phyloP scores from a whole-genome alignment of 2,329 filamentous ascomycete species.

The Claviceps fusiformis region DNA sequence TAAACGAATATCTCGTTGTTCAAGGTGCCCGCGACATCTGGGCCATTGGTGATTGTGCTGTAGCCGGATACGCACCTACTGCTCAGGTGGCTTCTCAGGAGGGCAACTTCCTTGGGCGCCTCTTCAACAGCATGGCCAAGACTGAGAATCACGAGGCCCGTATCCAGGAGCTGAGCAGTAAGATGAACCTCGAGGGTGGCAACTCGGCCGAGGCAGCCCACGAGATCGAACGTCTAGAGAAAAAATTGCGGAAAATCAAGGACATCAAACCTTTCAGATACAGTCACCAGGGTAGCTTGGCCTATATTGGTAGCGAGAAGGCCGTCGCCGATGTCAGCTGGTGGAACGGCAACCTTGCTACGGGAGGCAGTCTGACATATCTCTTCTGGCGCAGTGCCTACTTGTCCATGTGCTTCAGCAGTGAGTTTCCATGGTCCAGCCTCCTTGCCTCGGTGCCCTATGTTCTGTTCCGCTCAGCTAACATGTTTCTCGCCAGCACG shows the following conservation, averaged over 20 bases:
- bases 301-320: constrained; percentile 97
- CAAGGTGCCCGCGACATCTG: constrained; percentile 95
- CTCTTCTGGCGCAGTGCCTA: constrained; percentile 98
- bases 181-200: constrained; percentile 45
- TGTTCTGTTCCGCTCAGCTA: constrained; percentile 4
- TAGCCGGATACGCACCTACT: constrained; percentile 94
- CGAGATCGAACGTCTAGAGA: constrained; percentile 78
- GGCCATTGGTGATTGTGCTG: constrained; percentile 94
- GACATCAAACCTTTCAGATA: constrained; percentile 97
- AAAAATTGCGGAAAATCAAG: constrained; percentile 76
- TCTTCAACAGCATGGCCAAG: constrained; percentile 99
- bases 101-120: constrained; percentile 81
- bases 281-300: constrained; percentile 90
- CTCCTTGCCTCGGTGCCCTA: background rate
- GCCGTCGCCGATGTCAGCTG: constrained; percentile 95
- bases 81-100: constrained; percentile 95
- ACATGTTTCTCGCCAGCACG: constrained; percentile 43
- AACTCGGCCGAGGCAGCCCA: constrained; percentile 54
- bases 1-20: constrained; percentile 98
- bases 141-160: constrained; percentile 69
- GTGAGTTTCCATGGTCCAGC: constrained; percentile 43
- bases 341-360: constrained; percentile 93
- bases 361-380: constrained; percentile 86
- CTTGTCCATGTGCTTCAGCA: constrained; percentile 99
- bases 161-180: constrained; percentile 54